Conservation (phyloP, 208 protist species). For the Giardia duodenalis region DNA sequence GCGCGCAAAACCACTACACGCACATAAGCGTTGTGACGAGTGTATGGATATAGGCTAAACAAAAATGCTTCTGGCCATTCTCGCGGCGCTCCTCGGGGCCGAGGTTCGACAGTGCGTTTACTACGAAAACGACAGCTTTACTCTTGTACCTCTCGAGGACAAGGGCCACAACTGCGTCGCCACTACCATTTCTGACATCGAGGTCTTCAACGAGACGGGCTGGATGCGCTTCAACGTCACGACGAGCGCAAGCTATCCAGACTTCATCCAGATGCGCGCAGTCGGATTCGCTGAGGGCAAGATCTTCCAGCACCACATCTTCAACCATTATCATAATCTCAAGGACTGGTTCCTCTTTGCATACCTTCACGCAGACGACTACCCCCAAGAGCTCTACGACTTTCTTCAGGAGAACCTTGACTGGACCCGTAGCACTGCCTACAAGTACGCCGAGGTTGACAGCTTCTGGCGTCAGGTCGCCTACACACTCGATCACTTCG, state of each 20-base stretch:
- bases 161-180: neutral
- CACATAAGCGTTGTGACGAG: too few relatives aligned
- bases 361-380: neutral
- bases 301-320: neutral
- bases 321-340: neutral
- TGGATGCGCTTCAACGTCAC: conserved; percentile 12
- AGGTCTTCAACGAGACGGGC: neutral
- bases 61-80: neutral
- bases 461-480: conserved; percentile 1
- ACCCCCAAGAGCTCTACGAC: neutral
- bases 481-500: conserved; percentile 16
- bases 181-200: neutral
- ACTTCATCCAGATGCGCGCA: neutral
- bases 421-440: neutral
- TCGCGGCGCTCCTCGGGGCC: neutral
- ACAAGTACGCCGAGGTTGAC: neutral
- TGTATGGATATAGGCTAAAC: too few relatives aligned
- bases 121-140: neutral
- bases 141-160: neutral
- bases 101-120: neutral
- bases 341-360: conserved; percentile 24
- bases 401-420: neutral
- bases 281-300: conserved; percentile 17
- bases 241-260: neutral
- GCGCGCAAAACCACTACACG: too few relatives aligned